Evolutionary conservation across 176 grass and related monocot genomes (phyloP).

Genomic region (Ensete ventricosum): DNA sequence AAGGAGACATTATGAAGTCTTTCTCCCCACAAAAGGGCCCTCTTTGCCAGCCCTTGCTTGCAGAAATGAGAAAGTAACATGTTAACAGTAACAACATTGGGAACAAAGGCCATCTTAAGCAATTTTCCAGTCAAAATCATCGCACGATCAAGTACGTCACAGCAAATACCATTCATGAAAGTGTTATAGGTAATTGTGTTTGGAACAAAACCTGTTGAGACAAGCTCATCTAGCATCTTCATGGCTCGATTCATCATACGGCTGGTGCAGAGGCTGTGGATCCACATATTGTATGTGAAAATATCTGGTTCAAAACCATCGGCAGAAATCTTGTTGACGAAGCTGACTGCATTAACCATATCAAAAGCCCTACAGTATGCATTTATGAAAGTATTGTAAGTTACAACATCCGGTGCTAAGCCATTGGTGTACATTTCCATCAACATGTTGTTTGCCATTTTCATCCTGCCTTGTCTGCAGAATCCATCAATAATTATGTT

Average conservation of each 20-base stretch:
- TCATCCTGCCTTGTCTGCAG: slow-evolving; percentile 60
- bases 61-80: slow-evolving; percentile 87
- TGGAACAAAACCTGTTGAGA: slow-evolving; percentile 40
- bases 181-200: slow-evolving; percentile 82
- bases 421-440: slow-evolving; percentile 48
- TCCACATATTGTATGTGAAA: slow-evolving; percentile 98
- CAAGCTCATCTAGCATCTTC: slow-evolving; percentile 61
- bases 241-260: slow-evolving; percentile 60
- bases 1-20: slow-evolving; percentile 59
- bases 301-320: slow-evolving; percentile 73
- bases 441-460: slow-evolving; percentile 45
- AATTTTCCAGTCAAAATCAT: slow-evolving; percentile 75
- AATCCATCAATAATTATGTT: slow-evolving; percentile 90
- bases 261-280: slow-evolving; percentile 56
- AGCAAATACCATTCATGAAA: slow-evolving; percentile 63
- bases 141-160: slow-evolving; percentile 70
- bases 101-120: slow-evolving; percentile 82
- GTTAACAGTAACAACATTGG: slow-evolving; percentile 75
- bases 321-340: slow-evolving; percentile 70
- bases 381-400: slow-evolving; percentile 89
- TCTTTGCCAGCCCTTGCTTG: slow-evolving; percentile 76
- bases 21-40: slow-evolving; percentile 59
- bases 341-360: slow-evolving; percentile 47
- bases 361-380: slow-evolving; percentile 55
- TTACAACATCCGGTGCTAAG: slow-evolving; percentile 63